Conservation (phyloP, 192 early-diverging fungal genomes). For the Entomortierella chlamydospora region DNA sequence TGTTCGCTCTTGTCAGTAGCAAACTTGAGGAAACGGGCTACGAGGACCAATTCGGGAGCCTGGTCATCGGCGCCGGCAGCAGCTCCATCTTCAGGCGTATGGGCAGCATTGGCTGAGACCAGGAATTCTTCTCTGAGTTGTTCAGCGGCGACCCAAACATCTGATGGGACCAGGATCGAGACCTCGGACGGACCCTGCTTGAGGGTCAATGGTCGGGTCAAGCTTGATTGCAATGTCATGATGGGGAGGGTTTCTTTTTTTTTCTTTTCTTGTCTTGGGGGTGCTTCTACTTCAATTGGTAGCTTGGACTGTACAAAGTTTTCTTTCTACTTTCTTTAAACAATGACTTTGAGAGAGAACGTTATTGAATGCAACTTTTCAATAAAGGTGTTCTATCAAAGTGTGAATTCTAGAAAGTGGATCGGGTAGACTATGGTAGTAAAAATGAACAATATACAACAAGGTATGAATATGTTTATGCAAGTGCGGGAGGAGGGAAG, state of each 20-base stretch:
- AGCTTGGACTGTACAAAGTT: neutral
- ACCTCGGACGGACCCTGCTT: constrained; percentile 85
- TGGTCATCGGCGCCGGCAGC: constrained; percentile 66
- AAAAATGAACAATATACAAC: neutral
- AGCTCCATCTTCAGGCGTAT: constrained; percentile 50
- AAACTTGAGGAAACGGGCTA: constrained; percentile 78
- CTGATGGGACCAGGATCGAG: constrained; percentile 83
- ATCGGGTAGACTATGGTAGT: too few species aligned
- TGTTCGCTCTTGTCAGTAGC: constrained; percentile 60
- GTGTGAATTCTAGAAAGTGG: too few species aligned
- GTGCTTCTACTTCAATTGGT: neutral
- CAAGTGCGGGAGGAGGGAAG: constrained; percentile 10
- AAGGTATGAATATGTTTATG: neutral
- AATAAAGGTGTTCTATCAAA: constrained; percentile 18
- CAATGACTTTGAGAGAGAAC: constrained; percentile 9
- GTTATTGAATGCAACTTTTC: constrained; percentile 51
- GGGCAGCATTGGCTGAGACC: constrained; percentile 38
- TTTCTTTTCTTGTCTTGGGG: constrained; percentile 1
- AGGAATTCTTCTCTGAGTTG: constrained; percentile 82
- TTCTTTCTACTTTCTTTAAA: too few species aligned
- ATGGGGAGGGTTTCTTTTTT: constrained; percentile 10
- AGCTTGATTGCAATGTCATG: constrained; percentile 36
- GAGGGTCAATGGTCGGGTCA: constrained; percentile 77
- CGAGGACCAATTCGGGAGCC: constrained; percentile 73
- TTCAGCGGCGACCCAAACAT: constrained; percentile 92